Evolutionary conservation across 305 asterid species (phyloP).

Genomic region (Solanum hybrid): DNA sequence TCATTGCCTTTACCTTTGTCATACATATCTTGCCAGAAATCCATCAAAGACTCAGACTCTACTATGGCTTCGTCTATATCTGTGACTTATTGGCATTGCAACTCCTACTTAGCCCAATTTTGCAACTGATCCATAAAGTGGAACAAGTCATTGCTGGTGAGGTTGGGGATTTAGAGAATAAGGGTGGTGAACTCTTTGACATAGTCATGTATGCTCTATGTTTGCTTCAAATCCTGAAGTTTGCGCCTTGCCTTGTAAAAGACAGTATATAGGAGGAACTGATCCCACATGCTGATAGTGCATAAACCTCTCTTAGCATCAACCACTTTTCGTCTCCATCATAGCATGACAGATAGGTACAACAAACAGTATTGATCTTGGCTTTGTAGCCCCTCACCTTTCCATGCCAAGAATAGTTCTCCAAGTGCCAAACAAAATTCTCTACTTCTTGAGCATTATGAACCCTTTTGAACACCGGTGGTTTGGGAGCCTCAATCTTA

Average conservation of each 20-base stretch:
- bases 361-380: neutral
- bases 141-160: neutral
- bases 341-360: neutral
- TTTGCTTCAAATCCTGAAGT: neutral
- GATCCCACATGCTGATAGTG: neutral
- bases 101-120: neutral
- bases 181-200: neutral
- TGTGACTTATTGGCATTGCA: neutral
- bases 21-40: neutral
- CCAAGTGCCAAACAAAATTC: neutral
- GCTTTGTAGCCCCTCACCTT: neutral
- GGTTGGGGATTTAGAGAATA: neutral
- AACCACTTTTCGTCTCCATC: neutral
- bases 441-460: neutral
- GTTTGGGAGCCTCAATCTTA: neutral
- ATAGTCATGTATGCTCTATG: neutral
- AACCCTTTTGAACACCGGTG: neutral
- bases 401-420: neutral
- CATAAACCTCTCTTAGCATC: neutral
- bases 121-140: neutral
- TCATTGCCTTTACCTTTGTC: neutral
- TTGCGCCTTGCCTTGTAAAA: neutral
- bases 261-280: no score
- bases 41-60: neutral
- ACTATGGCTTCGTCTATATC: neutral